Evolutionary conservation across 352 stramenopile species (phyloP).

Genomic region (Pythium aquatile): DNA sequence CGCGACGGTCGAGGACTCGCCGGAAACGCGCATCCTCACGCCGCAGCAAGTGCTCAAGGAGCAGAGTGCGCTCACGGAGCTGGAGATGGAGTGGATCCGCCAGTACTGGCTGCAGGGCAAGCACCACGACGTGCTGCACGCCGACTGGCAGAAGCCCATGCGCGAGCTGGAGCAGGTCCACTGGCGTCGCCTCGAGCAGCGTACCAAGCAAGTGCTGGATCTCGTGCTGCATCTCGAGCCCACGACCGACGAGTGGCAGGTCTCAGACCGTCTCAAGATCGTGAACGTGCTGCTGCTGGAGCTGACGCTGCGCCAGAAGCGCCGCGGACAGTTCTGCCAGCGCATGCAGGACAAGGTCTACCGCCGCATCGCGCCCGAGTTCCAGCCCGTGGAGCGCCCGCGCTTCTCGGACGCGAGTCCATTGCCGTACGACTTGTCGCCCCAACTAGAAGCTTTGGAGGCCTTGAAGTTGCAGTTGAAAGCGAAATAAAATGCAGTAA

Average conservation of each 20-base stretch:
- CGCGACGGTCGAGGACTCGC: background rate
- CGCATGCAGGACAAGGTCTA: constrained; percentile 31
- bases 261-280: constrained; percentile 25
- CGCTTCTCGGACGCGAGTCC: constrained; percentile 17
- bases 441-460: constrained; percentile 10
- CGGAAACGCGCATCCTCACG: constrained; percentile 6
- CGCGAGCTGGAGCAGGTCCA: constrained; percentile 19
- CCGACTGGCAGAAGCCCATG: constrained; percentile 32
- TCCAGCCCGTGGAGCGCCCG: constrained; percentile 26
- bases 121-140: constrained; percentile 28
- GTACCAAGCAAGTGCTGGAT: constrained; percentile 23
- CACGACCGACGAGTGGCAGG: constrained; percentile 3
- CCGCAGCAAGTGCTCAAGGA: constrained; percentile 27
- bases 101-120: constrained; percentile 33
- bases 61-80: constrained; percentile 24
- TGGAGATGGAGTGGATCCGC: constrained; percentile 32
- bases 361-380: constrained; percentile 25
- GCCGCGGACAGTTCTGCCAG: constrained; percentile 25
- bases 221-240: constrained; percentile 11
- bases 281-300: constrained; percentile 28
- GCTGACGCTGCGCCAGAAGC: constrained; percentile 22
- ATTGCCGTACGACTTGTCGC: constrained; percentile 21
- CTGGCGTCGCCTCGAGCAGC: constrained; percentile 23
- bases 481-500: background rate
- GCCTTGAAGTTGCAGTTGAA: constrained; percentile 16